A percentile compares a stretch with the other conserved stretches of the same genome.
Conservation (phyloP, 352 stramenopile genomes). For the Pilasporangium apinafurcum region DNA sequence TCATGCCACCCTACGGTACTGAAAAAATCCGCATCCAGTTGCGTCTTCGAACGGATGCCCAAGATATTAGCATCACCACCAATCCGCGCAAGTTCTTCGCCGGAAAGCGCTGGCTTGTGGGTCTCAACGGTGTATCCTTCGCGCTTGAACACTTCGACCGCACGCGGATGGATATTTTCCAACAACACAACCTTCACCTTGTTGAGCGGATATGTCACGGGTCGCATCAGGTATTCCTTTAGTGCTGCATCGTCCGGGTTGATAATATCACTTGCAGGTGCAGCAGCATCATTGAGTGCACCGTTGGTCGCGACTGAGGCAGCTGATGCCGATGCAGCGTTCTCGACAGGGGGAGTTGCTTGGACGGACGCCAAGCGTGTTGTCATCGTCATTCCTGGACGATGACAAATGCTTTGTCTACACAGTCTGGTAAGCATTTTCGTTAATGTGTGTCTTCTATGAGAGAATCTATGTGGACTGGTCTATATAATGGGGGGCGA, state of each 20-base stretch:
- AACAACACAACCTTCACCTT: conserved; percentile 83
- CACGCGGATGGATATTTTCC: conserved; percentile 80
- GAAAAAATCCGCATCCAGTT: conserved; percentile 75
- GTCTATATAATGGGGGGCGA: no score
- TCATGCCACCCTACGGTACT: conserved; percentile 71
- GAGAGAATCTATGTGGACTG: no score
- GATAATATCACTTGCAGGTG: conserved; percentile 3
- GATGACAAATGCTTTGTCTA: no score
- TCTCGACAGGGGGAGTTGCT: conserved; percentile 9
- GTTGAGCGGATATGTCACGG: conserved; percentile 68
- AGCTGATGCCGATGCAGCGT: conserved; percentile 1
- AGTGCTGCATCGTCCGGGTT: conserved; percentile 3
- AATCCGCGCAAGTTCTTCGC: conserved; percentile 63
- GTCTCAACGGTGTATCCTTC: conserved; percentile 76
- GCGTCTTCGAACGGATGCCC: conserved; percentile 79
- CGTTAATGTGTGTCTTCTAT: no score
- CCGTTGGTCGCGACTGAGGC: conserved; percentile 3
- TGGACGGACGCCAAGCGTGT: conserved; percentile 31
- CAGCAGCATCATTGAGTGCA: no score
- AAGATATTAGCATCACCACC: conserved; percentile 73
- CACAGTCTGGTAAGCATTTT: no score
- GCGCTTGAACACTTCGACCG: conserved; percentile 68
- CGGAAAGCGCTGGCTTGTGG: conserved; percentile 68
- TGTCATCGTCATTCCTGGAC: conserved; percentile 2
- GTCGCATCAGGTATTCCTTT: conserved; percentile 45